Evolutionary conservation across 306 rosid species (phyloP).

Genomic region (Macrotyloma uniflorum): DNA sequence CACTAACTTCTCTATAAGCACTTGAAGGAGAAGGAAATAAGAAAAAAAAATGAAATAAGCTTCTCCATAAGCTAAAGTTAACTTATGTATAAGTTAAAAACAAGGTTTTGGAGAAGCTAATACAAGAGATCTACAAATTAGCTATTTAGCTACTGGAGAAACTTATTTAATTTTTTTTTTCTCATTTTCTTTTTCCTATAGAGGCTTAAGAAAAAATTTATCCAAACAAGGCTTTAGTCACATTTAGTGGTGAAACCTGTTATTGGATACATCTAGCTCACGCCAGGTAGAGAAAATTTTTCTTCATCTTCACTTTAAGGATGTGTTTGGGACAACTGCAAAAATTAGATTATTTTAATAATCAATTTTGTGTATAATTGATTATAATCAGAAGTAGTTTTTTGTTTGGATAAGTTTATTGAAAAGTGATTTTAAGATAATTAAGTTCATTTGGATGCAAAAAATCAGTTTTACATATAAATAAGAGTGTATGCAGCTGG

Average conservation of each 20-base stretch:
- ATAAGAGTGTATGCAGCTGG: too few relatives aligned
- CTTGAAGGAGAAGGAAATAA: not conserved
- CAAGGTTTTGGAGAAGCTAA: not conserved
- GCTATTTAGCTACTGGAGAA: too few relatives aligned
- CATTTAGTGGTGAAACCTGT: constrained; percentile 6
- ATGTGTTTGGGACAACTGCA: too few relatives aligned
- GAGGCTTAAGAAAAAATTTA: not conserved
- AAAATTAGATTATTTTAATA: too few relatives aligned
- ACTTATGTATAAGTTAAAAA: not conserved
- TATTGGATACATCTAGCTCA: constrained; percentile 1
- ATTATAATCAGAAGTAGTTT: too few relatives aligned
- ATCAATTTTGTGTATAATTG: too few relatives aligned
- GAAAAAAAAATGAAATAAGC: not conserved
- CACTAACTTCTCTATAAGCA: not conserved
- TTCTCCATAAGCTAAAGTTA: not conserved
- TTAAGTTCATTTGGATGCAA: too few relatives aligned
- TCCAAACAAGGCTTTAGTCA: not conserved
- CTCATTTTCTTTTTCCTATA: not conserved
- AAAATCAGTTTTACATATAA: too few relatives aligned
- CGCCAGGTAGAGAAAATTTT: not conserved
- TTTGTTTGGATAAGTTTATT: too few relatives aligned
- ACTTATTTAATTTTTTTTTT: not conserved
- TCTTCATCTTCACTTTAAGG: constrained; percentile 18
- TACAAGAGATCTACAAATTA: too few relatives aligned
- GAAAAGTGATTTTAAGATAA: too few relatives aligned